phyloP scores from a whole-genome alignment of 257 asterid species.

The Solanum infundibuliforme region DNA sequence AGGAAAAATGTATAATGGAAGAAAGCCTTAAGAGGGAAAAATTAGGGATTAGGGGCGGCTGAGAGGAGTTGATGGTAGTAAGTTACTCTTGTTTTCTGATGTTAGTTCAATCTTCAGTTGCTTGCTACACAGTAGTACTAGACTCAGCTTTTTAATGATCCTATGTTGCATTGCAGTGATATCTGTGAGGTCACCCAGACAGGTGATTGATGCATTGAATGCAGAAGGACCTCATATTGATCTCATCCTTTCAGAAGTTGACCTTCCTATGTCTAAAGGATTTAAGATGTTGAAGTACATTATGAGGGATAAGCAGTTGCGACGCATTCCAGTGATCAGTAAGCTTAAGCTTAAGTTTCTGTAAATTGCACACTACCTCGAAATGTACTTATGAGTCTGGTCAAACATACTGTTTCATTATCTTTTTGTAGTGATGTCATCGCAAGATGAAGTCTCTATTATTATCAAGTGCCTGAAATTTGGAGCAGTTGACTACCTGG shows the following conservation, averaged over 20 bases:
- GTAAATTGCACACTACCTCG: neutral
- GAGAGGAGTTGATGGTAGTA: neutral
- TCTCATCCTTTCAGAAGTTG: constrained; percentile 79
- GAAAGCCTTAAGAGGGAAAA: neutral
- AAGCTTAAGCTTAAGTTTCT: constrained; percentile 11
- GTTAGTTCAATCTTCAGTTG: neutral
- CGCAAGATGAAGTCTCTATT: neutral
- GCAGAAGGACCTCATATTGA: constrained; percentile 39
- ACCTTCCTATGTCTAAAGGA: constrained; percentile 88
- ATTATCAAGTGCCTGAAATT: constrained; percentile 25
- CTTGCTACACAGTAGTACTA: neutral
- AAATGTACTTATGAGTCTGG: neutral
- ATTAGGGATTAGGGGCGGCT: neutral
- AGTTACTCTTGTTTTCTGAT: neutral
- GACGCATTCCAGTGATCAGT: constrained; percentile 85
- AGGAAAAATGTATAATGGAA: neutral
- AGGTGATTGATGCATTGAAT: constrained; percentile 79
- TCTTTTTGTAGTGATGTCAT: constrained; percentile 74
- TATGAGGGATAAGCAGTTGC: constrained; percentile 63
- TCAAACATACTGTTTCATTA: neutral
- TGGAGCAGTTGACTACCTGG: constrained; percentile 97
- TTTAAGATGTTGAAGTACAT: constrained; percentile 57
- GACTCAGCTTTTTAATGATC: neutral
- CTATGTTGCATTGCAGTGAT: constrained; percentile 41
- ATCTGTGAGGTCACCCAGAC: constrained; percentile 73